Evolutionary conservation across 1,284 basidiomycete genomes (phyloP), one percentile per base, ranked within the genome.

Genomic region (Apiotrichum sp.): DNA sequence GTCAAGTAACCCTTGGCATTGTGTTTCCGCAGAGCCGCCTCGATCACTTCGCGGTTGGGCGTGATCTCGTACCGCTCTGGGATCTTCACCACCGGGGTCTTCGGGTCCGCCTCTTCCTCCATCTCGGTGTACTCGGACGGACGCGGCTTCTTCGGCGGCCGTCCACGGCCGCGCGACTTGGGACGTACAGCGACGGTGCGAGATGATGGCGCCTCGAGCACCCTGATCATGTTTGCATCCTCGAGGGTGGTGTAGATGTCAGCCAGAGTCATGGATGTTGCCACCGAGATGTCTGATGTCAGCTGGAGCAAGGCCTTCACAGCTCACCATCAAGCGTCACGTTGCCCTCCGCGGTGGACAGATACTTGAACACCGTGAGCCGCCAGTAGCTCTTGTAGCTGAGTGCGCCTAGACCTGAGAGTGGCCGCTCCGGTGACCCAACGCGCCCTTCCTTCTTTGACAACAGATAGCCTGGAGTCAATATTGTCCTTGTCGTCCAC

Each of bases 321-420:
- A 42, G 70, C 81, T 66, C 62, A 89, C 91, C 88, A 81, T 92
- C 86, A 50, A 96, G 77, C 34, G 81, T 81, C 31, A 85, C 81
- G 50, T 80, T 78, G 39, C 78, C 78, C n/a, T 84, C 80, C 6
- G 84, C 57, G n/a, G 59, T 56, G 3, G 58, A 79, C 52, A 96
- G 80, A 73, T 86, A 92, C 54, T 86, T 82, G 82, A 92, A 92
- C 52, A 98, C 76, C n/a, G 91, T 81, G 49, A 95, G 78, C 10
- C 86, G 91, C 96, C 96, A 98, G 72, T 98, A 98, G 64, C 87
- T 93, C 74, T 83, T 86, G 77, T 99, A 99, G 35, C 92, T 88
- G 50, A 97, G 79, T 10, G 89, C 86, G 35, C 93, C 93, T 22
- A 97, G 82, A 33, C 84, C 86, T 32, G 91, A 95, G 11, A 97